These are phyloP conservation scores for Lotus japonicus DNA, from an alignment of 306 rosid species.

Conservation along the genomic window DNA sequence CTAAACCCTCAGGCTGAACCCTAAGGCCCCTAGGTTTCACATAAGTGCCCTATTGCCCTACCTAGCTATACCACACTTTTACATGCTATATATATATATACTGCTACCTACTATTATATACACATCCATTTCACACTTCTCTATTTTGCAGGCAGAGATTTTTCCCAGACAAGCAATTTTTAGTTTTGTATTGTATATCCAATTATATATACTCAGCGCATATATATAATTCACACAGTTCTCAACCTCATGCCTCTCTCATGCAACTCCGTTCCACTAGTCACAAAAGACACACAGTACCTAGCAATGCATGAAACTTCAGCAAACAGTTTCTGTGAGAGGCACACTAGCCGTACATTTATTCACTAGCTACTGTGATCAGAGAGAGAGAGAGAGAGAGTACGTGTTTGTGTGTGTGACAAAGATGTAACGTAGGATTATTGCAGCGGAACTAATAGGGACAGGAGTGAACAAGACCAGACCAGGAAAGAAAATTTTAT, in stretches of 20 bases:
- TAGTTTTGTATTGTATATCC: constrained; percentile 2
- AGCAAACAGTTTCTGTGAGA: constrained; percentile 48
- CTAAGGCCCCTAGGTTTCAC: constrained; percentile 41
- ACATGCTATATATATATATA: constrained; percentile 16
- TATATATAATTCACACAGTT: constrained; percentile 35
- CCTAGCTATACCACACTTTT: not conserved
- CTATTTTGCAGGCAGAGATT: constrained; percentile 21
- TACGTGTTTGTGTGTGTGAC: constrained; percentile 39
- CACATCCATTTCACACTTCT: not conserved
- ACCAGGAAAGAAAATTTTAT: constrained; percentile 18
- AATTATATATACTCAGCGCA: not conserved
- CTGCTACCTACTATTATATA: not conserved
- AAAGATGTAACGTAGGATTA: constrained; percentile 56
- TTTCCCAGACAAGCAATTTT: constrained; percentile 24
- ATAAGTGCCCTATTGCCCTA: constrained; percentile 10
- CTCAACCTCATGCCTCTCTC: constrained; percentile 36
- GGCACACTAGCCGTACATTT: constrained; percentile 48
- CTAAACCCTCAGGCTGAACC: constrained; percentile 30
- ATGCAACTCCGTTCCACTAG: constrained; percentile 36
- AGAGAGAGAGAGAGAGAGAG: constrained; percentile 17
- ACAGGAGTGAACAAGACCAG: constrained; percentile 35
- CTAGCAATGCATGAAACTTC: constrained; percentile 56
- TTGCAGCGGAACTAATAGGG: constrained; percentile 41
- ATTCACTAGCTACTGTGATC: constrained; percentile 29
- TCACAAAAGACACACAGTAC: constrained; percentile 47